Percentiles rank a stretch among this genome's conserved stretches.
Conservation (phyloP, 2,329 filamentous ascomycete species). For the Xylariales sp. region DNA sequence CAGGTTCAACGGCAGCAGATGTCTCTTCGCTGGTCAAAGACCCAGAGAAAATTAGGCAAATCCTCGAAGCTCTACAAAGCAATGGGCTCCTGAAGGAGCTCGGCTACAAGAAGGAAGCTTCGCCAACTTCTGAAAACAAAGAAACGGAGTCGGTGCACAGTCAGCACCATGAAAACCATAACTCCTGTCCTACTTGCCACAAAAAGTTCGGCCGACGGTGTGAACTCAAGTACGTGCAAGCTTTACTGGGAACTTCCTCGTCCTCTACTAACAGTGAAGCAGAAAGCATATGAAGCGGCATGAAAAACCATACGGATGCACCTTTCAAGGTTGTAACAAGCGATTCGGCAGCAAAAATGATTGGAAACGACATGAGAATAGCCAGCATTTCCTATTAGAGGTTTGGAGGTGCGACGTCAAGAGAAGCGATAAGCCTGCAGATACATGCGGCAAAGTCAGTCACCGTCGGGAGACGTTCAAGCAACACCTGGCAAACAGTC, state of each 20-base stretch:
- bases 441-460: slow-evolving; percentile 54
- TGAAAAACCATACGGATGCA: slow-evolving; percentile 76
- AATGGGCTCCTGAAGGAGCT: slow-evolving; percentile 18
- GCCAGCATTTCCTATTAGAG: slow-evolving; percentile 68
- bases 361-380: slow-evolving; percentile 86
- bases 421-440: slow-evolving; percentile 16
- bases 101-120: slow-evolving; percentile 20
- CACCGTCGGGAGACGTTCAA: slow-evolving; percentile 55
- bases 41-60: slow-evolving; percentile 11
- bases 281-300: slow-evolving; percentile 87
- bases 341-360: slow-evolving; percentile 89
- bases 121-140: slow-evolving; percentile 10
- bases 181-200: slow-evolving; percentile 35
- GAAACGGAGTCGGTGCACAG: slow-evolving; percentile 11
- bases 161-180: slow-evolving; percentile 14
- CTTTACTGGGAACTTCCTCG: not conserved
- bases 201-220: slow-evolving; percentile 47
- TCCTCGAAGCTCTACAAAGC: slow-evolving; percentile 21
- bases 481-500: slow-evolving; percentile 53
- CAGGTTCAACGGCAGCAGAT: not conserved
- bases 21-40: slow-evolving; percentile 7
- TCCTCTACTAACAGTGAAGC: slow-evolving; percentile 16
- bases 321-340: slow-evolving; percentile 63
- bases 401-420: slow-evolving; percentile 63
- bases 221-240: slow-evolving; percentile 49